phyloP scores from a whole-genome alignment of 768 basidiomycete species.

The Kwoniella botswanensis region DNA sequence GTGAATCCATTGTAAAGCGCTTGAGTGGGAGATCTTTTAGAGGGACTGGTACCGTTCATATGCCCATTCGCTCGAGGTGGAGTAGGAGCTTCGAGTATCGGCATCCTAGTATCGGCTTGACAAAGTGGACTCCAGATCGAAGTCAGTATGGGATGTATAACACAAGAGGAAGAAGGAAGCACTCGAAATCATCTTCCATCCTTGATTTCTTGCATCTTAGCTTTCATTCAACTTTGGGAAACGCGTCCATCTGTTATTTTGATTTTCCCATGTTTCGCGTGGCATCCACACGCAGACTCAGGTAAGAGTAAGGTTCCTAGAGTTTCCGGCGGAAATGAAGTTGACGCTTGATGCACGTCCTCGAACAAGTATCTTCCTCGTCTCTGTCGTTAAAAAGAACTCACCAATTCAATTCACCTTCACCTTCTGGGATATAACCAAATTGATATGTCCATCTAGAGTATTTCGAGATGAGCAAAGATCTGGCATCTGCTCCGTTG shows the following conservation, averaged over 20 bases:
- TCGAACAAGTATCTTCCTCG: too few relatives aligned
- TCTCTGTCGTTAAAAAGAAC: too few relatives aligned
- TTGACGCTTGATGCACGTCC: background rate
- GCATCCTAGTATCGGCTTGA: conserved; percentile 3
- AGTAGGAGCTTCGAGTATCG: conserved; percentile 8
- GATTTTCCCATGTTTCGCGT: background rate
- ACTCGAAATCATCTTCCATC: background rate
- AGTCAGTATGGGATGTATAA: background rate
- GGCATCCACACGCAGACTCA: background rate
- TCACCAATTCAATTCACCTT: too few relatives aligned
- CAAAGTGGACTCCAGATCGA: too few relatives aligned
- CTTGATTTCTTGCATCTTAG: background rate
- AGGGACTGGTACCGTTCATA: background rate
- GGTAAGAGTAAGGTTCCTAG: background rate
- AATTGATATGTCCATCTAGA: too few relatives aligned
- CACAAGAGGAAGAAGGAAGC: background rate
- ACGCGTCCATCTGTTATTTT: background rate
- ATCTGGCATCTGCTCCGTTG: conserved; percentile 16
- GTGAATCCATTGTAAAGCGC: conserved; percentile 7
- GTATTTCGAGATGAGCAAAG: conserved; percentile 1
- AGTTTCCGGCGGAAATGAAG: background rate
- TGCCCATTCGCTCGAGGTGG: background rate
- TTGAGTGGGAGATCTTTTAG: background rate
- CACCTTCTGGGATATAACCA: too few relatives aligned
- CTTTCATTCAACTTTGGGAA: background rate